Evolutionary conservation across 1,139 yeast species (phyloP), one percentile per base, ranked within the genome.

Genomic region (Blastobotrys serpentis): DNA sequence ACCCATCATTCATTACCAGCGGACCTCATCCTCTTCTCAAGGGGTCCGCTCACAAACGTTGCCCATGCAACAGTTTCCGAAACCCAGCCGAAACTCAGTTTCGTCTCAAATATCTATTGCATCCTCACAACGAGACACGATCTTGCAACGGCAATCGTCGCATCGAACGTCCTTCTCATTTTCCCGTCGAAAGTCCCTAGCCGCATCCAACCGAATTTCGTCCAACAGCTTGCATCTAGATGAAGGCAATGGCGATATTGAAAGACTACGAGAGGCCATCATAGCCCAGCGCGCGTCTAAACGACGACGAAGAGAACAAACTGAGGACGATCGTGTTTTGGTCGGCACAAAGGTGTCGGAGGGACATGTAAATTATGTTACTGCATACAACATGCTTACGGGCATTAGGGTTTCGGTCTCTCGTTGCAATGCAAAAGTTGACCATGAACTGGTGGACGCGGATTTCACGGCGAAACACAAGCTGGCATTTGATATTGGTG

Each of bases 391-490:
- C 66, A 92, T 94, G 97, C 75, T 94, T 50, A 90, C 98, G 0
- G 98, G 99, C 10, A 92, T 94, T 45, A 76, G 98, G 52, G 96
- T 90, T 1, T 94, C 97, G 0, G 98, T 89, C 1, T 86, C 96
- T 8, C 73, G 96, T 50, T 86, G 95, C 60, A 71, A 71, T 39
- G 87, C 96, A 0, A 95, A 95, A 41, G 77, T 85, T 6, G 86
- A 88, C 78, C 79, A 84, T 50, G 83, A 84, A 33, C 70, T 92
- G 43, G 76, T 75, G 1, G 84, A 81, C 45, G 75, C 72, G 11
- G 96, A 90, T 65, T 92, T 90, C 65, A 72, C 69, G 32, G 72
- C 79, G 11, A 79, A 81, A 23, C 84, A 87, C 58, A 92, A 90
- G 66, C 73, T 90, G 50, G 84, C 94, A 4, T 92, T 92, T 66